Percentiles rank a stretch among this genome's conserved stretches.
These are phyloP conservation scores for Carpinus fangiana DNA, from an alignment of 306 rosid species.

Conservation along the genomic window DNA sequence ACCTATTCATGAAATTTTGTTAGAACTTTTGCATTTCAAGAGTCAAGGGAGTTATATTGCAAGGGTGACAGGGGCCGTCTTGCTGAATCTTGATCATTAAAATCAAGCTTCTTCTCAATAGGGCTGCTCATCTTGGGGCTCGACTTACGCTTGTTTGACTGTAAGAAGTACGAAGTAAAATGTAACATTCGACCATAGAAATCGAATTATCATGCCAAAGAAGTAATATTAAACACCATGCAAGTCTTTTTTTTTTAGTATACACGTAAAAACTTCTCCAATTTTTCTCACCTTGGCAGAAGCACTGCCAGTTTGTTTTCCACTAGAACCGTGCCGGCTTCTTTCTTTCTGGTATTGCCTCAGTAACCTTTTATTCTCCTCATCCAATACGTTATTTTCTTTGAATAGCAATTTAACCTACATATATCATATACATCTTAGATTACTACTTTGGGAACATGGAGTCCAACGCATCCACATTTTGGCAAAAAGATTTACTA, in stretches of 20 bases:
- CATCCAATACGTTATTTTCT: conserved; percentile 62
- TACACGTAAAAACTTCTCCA: not conserved
- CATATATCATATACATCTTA: conserved; percentile 17
- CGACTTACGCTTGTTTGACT: conserved; percentile 86
- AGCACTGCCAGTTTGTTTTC: conserved; percentile 53
- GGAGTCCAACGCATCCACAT: conserved; percentile 14
- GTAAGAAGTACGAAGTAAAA: conserved; percentile 23
- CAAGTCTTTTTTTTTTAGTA: not conserved
- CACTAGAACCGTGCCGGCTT: conserved; percentile 52
- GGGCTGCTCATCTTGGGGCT: conserved; percentile 58
- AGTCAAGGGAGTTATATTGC: conserved; percentile 60
- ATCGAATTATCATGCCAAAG: conserved; percentile 8
- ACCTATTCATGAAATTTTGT: conserved; percentile 16
- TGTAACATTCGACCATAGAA: conserved; percentile 7
- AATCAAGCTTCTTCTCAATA: conserved; percentile 59
- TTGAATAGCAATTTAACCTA: conserved; percentile 77
- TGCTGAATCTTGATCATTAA: conserved; percentile 47
- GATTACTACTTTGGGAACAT: conserved; percentile 18
- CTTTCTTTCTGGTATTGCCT: conserved; percentile 50
- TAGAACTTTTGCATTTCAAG: conserved; percentile 49
- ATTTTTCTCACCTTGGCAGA: conserved; percentile 69
- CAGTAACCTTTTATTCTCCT: conserved; percentile 60
- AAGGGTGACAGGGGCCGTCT: conserved; percentile 85
- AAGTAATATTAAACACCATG: not conserved
- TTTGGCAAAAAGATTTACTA: conserved; percentile 8